A percentile compares a stretch with the other conserved stretches of the same genome.
These are phyloP conservation scores for Ilex paraguariensis DNA, from an alignment of 305 asterid genomes.

Conservation along the genomic window DNA sequence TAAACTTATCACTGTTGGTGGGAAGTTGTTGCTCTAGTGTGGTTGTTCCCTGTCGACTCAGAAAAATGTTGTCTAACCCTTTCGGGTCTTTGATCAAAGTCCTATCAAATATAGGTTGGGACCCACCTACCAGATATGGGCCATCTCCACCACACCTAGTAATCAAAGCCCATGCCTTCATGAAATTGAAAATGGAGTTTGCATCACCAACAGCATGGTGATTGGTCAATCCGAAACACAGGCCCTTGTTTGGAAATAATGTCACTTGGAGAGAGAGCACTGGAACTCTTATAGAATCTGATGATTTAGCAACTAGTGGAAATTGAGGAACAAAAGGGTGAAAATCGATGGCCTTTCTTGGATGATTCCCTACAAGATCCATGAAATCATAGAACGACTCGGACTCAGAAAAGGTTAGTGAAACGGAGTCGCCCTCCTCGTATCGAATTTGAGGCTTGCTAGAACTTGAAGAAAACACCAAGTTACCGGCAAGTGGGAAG, in stretches of 20 bases:
- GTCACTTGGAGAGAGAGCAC: conserved; percentile 39
- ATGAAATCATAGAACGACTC: conserved; percentile 12
- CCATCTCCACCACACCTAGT: conserved; percentile 18
- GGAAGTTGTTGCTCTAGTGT: conserved; percentile 15
- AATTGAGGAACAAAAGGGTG: conserved; percentile 21
- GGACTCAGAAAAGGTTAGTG: conserved; percentile 28
- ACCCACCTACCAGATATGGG: neutral
- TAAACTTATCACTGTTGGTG: conserved; percentile 16
- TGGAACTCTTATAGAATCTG: conserved; percentile 11
- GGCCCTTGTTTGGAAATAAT: conserved; percentile 30
- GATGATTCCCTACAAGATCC: conserved; percentile 16
- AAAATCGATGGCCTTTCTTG: conserved; percentile 14
- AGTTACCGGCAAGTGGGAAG: conserved; percentile 15
- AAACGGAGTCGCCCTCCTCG: conserved; percentile 32
- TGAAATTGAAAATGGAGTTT: conserved; percentile 30
- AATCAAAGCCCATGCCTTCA: conserved; percentile 33
- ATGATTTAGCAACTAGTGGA: conserved; percentile 14
- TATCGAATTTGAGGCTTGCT: conserved; percentile 27
- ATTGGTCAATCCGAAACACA: conserved; percentile 30
- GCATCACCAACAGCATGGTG: conserved; percentile 42
- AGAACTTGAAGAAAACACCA: neutral
- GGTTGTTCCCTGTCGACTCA: conserved; percentile 17
- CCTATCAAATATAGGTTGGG: conserved; percentile 27
- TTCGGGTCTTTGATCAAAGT: conserved; percentile 23
- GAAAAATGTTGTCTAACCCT: conserved; percentile 11